Percentiles rank a stretch among this genome's conserved stretches.
Evolutionary conservation across 2,329 filamentous ascomycete genomes (phyloP).

Genomic region (Ceratocystis albifundus): DNA sequence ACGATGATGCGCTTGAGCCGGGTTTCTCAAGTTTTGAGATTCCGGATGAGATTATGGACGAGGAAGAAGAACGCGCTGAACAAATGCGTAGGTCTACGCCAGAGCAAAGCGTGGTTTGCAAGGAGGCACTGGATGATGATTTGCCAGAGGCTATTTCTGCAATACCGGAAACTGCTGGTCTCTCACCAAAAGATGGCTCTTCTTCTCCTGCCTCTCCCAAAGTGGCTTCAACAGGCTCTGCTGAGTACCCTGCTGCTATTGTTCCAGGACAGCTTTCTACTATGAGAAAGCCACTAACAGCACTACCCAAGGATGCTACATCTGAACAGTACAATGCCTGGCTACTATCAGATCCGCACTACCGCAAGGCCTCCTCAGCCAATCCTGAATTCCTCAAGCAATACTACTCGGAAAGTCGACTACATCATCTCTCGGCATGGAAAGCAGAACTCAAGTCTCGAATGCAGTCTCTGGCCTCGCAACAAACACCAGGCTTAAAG

Average conservation of each 20-base stretch:
- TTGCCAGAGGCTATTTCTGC: not conserved
- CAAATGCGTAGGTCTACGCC: not conserved
- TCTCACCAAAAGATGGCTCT: not conserved
- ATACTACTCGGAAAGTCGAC: conserved; percentile 85
- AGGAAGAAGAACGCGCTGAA: conserved; percentile 9
- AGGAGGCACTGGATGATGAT: not conserved
- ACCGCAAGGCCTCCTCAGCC: conserved; percentile 79
- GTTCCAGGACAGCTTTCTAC: not conserved
- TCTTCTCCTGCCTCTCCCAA: not conserved
- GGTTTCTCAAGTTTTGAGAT: conserved; percentile 18
- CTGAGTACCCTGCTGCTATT: not conserved
- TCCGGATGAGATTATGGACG: conserved; percentile 14
- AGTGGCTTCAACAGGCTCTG: not conserved
- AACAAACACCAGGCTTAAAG: conserved; percentile 44
- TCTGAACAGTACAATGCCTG: conserved; percentile 88
- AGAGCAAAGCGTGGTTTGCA: not conserved
- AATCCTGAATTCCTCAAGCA: conserved; percentile 91
- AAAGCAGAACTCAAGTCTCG: conserved; percentile 87
- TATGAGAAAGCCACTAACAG: conserved; percentile 6
- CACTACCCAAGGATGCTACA: conserved; percentile 53
- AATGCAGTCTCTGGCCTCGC: conserved; percentile 67
- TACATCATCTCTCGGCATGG: conserved; percentile 94
- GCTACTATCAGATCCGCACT: conserved; percentile 69
- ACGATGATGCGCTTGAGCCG: conserved; percentile 19
- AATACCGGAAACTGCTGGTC: not conserved